These are phyloP conservation scores for Ascochyta fabae DNA, from an alignment of 2,329 filamentous ascomycete genomes.

Conservation along the genomic window DNA sequence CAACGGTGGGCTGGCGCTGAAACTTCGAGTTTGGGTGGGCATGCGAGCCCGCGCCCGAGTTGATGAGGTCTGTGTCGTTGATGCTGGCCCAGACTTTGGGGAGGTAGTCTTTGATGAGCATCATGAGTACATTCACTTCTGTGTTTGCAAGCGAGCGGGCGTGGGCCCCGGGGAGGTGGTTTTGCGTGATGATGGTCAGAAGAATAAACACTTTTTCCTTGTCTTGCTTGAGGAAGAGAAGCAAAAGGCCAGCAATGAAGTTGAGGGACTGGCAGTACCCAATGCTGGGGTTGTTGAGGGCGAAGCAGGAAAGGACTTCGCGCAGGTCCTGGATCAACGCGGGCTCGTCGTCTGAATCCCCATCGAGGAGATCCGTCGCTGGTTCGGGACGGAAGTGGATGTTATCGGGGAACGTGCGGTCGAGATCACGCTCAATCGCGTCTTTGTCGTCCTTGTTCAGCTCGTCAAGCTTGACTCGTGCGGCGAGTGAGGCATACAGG, in stretches of 20 bases:
- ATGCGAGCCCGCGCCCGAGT: conserved; percentile 42
- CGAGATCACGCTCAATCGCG: conserved; percentile 90
- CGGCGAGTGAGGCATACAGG: conserved; percentile 75
- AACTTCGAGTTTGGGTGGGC: conserved; percentile 45
- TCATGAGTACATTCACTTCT: conserved; percentile 92
- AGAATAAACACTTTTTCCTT: conserved; percentile 95
- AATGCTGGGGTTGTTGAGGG: conserved; percentile 87
- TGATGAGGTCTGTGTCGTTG: conserved; percentile 69
- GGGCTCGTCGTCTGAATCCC: conserved; percentile 64
- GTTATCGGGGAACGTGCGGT: conserved; percentile 95
- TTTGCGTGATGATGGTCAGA: conserved; percentile 87
- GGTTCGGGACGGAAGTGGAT: conserved; percentile 78
- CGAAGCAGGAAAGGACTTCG: conserved; percentile 86
- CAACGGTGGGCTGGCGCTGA: conserved; percentile 79
- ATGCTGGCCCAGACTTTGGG: conserved; percentile 88
- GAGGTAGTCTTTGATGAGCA: conserved; percentile 79
- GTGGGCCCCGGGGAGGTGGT: conserved; percentile 89
- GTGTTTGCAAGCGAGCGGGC: conserved; percentile 91
- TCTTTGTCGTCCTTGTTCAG: conserved; percentile 79
- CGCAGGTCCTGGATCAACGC: conserved; percentile 81
- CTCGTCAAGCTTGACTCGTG: conserved; percentile 67
- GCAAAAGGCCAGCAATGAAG: conserved; percentile 86
- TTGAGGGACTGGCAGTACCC: conserved; percentile 97
- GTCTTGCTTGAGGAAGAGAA: conserved; percentile 80
- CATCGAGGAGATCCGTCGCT: conserved; percentile 39